A percentile compares a stretch with the other conserved stretches of the same genome.
Evolutionary conservation across 495 filamentous ascomycete species (phyloP).

Genomic region (Oidiodendron maius): DNA sequence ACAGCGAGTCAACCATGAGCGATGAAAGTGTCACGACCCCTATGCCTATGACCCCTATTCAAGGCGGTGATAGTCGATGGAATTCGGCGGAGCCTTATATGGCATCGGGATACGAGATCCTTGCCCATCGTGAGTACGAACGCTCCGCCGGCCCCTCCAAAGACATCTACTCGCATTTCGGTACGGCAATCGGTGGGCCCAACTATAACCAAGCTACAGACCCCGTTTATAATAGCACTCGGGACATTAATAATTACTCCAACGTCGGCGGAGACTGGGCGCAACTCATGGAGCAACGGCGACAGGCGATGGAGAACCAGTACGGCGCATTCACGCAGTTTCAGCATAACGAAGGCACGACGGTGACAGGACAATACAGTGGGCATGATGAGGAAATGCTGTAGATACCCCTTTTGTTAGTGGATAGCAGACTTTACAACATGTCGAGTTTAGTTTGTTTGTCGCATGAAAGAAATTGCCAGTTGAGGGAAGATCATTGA

Average conservation of each 20-base stretch:
- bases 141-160: slow-evolving; percentile 30
- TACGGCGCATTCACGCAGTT: slow-evolving; percentile 29
- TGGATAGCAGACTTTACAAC: slow-evolving; percentile 16
- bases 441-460: slow-evolving; percentile 11
- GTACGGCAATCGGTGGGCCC: slow-evolving; percentile 31
- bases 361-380: not conserved
- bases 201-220: slow-evolving; percentile 52
- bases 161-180: slow-evolving; percentile 33
- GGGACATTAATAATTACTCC: slow-evolving; percentile 19
- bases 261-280: slow-evolving; percentile 27
- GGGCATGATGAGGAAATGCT: slow-evolving; percentile 25
- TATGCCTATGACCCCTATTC: slow-evolving; percentile 43
- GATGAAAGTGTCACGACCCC: slow-evolving; percentile 23
- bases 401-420: slow-evolving; percentile 18
- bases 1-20: slow-evolving; percentile 21
- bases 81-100: slow-evolving; percentile 61
- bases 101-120: slow-evolving; percentile 56
- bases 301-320: slow-evolving; percentile 51
- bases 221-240: slow-evolving; percentile 49
- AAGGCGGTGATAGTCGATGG: slow-evolving; percentile 46
- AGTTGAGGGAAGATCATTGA: not conserved
- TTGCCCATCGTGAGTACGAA: slow-evolving; percentile 44
- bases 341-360: slow-evolving; percentile 6
- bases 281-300: slow-evolving; percentile 35
- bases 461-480: slow-evolving; percentile 4